phyloP scores from a whole-genome alignment of 2,329 filamentous ascomycete species.

The Pseudogymnoascus pannorum region DNA sequence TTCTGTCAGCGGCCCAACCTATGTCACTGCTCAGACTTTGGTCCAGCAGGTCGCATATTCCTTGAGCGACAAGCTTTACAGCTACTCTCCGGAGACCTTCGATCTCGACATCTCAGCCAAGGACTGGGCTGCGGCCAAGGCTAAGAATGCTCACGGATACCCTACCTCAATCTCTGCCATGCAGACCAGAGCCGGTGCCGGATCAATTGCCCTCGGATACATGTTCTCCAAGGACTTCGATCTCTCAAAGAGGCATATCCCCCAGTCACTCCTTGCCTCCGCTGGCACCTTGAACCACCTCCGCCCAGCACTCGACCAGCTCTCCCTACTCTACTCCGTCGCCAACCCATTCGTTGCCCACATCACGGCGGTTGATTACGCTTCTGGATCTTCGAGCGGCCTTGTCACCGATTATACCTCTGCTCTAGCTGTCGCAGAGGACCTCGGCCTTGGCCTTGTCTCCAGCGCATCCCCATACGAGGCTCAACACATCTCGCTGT shows the following conservation, averaged over 20 bases:
- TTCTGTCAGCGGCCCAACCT: slow-evolving; percentile 76
- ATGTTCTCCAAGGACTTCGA: slow-evolving; percentile 98
- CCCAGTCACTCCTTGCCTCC: slow-evolving; percentile 83
- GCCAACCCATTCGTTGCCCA: slow-evolving; percentile 91
- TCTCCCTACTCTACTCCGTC: slow-evolving; percentile 83
- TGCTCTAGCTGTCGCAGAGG: slow-evolving; percentile 74
- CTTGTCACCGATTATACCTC: slow-evolving; percentile 83
- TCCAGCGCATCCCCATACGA: slow-evolving; percentile 83
- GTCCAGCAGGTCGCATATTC: slow-evolving; percentile 95
- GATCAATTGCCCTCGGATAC: slow-evolving; percentile 87
- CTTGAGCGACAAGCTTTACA: slow-evolving; percentile 94
- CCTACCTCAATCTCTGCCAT: slow-evolving; percentile 69
- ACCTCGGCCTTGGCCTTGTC: slow-evolving; percentile 80
- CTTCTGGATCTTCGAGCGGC: slow-evolving; percentile 52
- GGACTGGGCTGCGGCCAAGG: slow-evolving; percentile 62
- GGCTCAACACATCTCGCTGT: slow-evolving; percentile 89
- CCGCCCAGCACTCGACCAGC: slow-evolving; percentile 79
- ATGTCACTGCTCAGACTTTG: slow-evolving; percentile 85
- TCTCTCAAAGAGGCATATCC: slow-evolving; percentile 79
- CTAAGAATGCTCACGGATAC: slow-evolving; percentile 77
- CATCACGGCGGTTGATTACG: slow-evolving; percentile 84
- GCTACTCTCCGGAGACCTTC: slow-evolving; percentile 90
- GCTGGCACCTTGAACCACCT: slow-evolving; percentile 75
- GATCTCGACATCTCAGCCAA: slow-evolving; percentile 79
- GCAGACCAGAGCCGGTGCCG: slow-evolving; percentile 83